Conservation (phyloP, 495 filamentous ascomycete species). For the Penicillium canariense region DNA sequence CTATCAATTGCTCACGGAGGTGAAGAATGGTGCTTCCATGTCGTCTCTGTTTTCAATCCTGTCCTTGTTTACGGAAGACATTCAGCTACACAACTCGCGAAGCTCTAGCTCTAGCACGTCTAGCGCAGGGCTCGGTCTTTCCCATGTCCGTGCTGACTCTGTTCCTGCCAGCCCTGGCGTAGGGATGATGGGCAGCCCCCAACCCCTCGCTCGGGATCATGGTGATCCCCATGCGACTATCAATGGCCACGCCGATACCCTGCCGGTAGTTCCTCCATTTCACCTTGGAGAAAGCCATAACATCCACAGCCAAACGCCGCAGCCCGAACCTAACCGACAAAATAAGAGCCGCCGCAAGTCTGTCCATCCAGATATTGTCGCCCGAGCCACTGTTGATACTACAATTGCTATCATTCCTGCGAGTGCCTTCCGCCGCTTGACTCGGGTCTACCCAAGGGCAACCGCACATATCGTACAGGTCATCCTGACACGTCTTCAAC, state of each 20-base stretch:
- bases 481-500: slow-evolving; percentile 87
- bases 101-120: slow-evolving; percentile 43
- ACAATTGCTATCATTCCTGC: slow-evolving; percentile 98
- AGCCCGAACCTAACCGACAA: not conserved
- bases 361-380: slow-evolving; percentile 94
- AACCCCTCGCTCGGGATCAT: slow-evolving; percentile 25
- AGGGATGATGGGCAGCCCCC: slow-evolving; percentile 37
- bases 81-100: slow-evolving; percentile 66
- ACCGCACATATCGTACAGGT: slow-evolving; percentile 98
- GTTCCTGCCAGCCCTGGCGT: slow-evolving; percentile 42
- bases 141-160: slow-evolving; percentile 40
- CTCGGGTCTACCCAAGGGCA: slow-evolving; percentile 92
- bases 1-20: slow-evolving; percentile 93
- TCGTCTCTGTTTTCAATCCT: slow-evolving; percentile 97
- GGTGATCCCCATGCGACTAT: slow-evolving; percentile 17
- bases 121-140: slow-evolving; percentile 29
- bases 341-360: slow-evolving; percentile 57
- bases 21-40: slow-evolving; percentile 98
- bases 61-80: slow-evolving; percentile 92
- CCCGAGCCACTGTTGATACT: slow-evolving; percentile 92
- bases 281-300: slow-evolving; percentile 56
- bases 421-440: slow-evolving; percentile 88
- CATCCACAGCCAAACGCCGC: slow-evolving; percentile 19
- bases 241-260: slow-evolving; percentile 22
- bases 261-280: slow-evolving; percentile 69